phyloP scores from a whole-genome alignment of 441 rosid species.

The Euphorbia celastroides region DNA sequence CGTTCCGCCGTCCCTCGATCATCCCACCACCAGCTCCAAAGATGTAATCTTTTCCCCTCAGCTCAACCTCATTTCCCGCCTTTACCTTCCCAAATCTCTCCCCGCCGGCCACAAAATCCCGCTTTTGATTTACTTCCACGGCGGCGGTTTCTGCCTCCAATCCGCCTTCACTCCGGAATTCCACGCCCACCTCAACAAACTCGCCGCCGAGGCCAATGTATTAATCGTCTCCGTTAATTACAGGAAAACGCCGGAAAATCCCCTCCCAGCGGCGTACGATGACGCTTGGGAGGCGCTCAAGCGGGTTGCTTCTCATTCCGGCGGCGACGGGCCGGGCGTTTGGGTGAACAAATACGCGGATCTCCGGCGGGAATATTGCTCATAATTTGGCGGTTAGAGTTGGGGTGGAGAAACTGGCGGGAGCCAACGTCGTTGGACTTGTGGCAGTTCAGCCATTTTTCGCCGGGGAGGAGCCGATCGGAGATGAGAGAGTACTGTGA shows the following conservation, averaged over 20 bases:
- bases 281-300: not conserved
- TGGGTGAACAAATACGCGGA: not conserved
- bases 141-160: no score
- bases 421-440: not conserved
- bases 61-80: constrained; percentile 20
- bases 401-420: not conserved
- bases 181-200: no score
- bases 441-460: not conserved
- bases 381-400: not conserved
- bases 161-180: no score
- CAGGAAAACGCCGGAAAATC: no score
- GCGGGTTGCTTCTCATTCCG: not conserved
- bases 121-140: no score
- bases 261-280: not conserved
- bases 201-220: no score
- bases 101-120: no score
- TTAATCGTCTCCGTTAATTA: no score
- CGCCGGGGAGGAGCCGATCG: not conserved
- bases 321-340: not conserved
- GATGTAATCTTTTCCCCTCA: constrained; percentile 20
- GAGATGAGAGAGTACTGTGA: not conserved
- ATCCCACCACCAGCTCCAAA: constrained; percentile 27
- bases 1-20: constrained; percentile 39
- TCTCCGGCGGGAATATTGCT: not conserved
- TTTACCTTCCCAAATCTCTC: constrained; percentile 25